Conservation (phyloP, 352 stramenopile genomes). For the Pelagophyceae sp. region DNA sequence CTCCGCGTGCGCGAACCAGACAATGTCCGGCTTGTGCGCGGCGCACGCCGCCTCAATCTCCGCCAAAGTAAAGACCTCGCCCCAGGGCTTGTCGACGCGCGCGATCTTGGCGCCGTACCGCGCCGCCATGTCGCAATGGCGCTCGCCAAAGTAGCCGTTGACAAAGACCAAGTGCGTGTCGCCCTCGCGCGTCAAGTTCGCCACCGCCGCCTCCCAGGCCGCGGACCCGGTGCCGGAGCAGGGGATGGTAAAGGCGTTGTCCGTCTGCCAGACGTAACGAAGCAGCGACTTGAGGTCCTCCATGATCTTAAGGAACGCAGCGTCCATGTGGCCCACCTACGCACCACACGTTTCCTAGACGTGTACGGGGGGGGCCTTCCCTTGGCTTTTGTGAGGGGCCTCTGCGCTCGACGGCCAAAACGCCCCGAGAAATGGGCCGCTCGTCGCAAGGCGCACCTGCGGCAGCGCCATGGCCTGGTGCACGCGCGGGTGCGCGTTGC, state of each 20-base stretch:
- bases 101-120: conserved; percentile 12
- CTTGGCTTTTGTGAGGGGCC: no score
- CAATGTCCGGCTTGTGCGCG: conserved; percentile 8
- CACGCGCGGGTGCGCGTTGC: conserved; percentile 18
- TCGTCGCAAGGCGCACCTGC: background rate
- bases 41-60: background rate
- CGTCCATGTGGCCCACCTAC: conserved; percentile 17
- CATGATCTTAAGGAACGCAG: background rate
- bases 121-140: conserved; percentile 17
- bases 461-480: conserved; percentile 11
- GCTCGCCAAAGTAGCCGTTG: conserved; percentile 13
- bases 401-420: no score
- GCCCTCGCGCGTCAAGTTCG: conserved; percentile 6
- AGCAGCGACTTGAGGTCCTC: conserved; percentile 13
- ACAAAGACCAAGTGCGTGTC: conserved; percentile 15
- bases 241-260: conserved; percentile 12
- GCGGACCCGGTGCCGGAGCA: background rate
- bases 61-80: background rate
- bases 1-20: conserved; percentile 20
- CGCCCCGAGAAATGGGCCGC: no score
- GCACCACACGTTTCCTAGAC: no score
- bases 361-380: no score
- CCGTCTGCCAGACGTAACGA: conserved; percentile 15
- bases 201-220: conserved; percentile 4
- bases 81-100: conserved; percentile 2